phyloP scores from a whole-genome alignment of 768 basidiomycete species.

The Pisolithus microcarpus region DNA sequence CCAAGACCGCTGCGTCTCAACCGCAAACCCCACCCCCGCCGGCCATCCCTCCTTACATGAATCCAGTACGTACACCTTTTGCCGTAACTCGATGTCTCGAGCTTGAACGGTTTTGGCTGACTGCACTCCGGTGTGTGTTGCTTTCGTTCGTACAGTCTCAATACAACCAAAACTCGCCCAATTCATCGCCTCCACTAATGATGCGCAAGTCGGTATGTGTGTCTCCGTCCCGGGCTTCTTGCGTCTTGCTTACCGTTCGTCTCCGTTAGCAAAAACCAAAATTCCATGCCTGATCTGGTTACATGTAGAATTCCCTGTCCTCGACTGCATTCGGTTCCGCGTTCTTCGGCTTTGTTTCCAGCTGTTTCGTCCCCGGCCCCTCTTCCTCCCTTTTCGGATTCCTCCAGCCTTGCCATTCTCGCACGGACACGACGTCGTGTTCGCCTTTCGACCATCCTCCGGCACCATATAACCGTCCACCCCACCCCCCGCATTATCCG shows the following conservation, averaged over 20 bases:
- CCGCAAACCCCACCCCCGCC: slow-evolving; percentile 28
- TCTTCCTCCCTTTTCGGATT: slow-evolving; percentile 7
- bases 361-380: not conserved
- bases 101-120: not conserved
- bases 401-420: slow-evolving; percentile 19
- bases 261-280: slow-evolving; percentile 25
- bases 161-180: slow-evolving; percentile 30
- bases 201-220: slow-evolving; percentile 47
- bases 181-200: slow-evolving; percentile 42
- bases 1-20: slow-evolving; percentile 36
- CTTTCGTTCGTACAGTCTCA: slow-evolving; percentile 27
- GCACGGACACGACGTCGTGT: slow-evolving; percentile 13
- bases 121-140: not conserved
- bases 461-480: not conserved
- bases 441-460: not conserved
- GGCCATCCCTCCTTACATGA: slow-evolving; percentile 27
- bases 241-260: not conserved
- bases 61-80: slow-evolving; percentile 29
- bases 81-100: not conserved
- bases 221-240: not conserved
- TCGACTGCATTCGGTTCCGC: not conserved
- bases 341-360: not conserved
- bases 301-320: slow-evolving; percentile 3
- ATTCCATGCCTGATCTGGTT: slow-evolving; percentile 24
- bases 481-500: slow-evolving; percentile 9